A percentile compares a stretch with the other conserved stretches of the same genome.
Evolutionary conservation across 495 filamentous ascomycete species (phyloP).

Genomic region (Chaetomium tenue): DNA sequence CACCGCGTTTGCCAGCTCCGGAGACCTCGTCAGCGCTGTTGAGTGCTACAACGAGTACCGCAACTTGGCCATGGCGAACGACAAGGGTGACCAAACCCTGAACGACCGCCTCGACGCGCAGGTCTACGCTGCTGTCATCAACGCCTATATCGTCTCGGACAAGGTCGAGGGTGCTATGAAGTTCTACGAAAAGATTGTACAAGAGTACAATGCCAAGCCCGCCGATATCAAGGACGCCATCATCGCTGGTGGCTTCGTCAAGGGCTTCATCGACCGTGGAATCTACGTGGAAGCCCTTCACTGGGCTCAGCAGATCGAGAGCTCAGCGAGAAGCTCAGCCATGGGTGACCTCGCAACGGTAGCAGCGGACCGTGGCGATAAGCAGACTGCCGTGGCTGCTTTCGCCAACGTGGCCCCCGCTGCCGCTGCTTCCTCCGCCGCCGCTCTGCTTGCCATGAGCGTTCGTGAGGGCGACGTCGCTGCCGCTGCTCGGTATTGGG

Average conservation of each 20-base stretch:
- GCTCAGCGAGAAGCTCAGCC: slow-evolving; percentile 32
- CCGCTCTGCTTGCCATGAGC: slow-evolving; percentile 81
- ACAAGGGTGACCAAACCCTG: slow-evolving; percentile 68
- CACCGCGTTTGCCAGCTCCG: slow-evolving; percentile 74
- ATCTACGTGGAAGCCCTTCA: slow-evolving; percentile 65
- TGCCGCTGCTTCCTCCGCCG: slow-evolving; percentile 62
- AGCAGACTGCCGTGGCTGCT: slow-evolving; percentile 65
- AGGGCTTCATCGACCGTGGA: slow-evolving; percentile 62
- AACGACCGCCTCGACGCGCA: slow-evolving; percentile 73
- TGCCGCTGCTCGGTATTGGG: slow-evolving; percentile 73
- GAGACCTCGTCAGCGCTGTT: slow-evolving; percentile 83
- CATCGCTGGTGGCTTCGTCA: slow-evolving; percentile 69
- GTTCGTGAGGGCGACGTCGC: slow-evolving; percentile 75
- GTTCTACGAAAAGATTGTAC: slow-evolving; percentile 76
- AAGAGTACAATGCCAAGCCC: slow-evolving; percentile 55
- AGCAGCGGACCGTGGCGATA: slow-evolving; percentile 78
- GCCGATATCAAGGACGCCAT: slow-evolving; percentile 65
- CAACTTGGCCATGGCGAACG: slow-evolving; percentile 72
- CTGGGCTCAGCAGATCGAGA: slow-evolving; percentile 56
- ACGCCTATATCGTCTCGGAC: slow-evolving; percentile 77
- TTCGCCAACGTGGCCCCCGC: slow-evolving; percentile 54
- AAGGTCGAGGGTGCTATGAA: slow-evolving; percentile 72
- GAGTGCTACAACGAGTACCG: slow-evolving; percentile 96
- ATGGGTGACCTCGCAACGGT: slow-evolving; percentile 49
- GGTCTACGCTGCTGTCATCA: slow-evolving; percentile 84